Evolutionary conservation across 805 yeast genomes (phyloP), one percentile per base, ranked within the genome.

Genomic region (Candida stauntonica): DNA sequence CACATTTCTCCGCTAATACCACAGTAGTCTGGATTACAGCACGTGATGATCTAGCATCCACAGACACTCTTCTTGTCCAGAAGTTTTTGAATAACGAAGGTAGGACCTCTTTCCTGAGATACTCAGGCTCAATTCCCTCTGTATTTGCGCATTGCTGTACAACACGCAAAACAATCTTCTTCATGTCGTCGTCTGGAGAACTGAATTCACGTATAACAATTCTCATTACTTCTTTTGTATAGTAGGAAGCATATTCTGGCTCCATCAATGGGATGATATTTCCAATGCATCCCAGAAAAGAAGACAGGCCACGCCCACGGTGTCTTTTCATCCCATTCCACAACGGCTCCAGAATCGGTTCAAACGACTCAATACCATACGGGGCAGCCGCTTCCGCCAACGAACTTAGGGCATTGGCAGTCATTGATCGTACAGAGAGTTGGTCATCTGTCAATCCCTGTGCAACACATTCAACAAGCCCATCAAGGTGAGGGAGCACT

Each of bases 121-220:
- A 77, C 18, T 60, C 60, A 5, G 69, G 61, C 11, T 79, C 70
- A 12, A 86, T 68, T 11, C 77, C 76, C 11, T 74, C 79, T 1
- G 84, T 67, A 1, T 74, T 60, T 12, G 86, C 77, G 49, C 93
- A 76, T 43, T 74, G 79, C 38, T 73, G 80, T 21, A 89, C 63
- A 7, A 86, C 85, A 21, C 70, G 64, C 42, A 93, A 59, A 3
- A 89, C 82, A 0, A 88, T 73, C 42, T 73, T 73, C 51, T 77
- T 78, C 91, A 89, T 84, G 34, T 88, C 96, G 44, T 85, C 95
- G 54, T 87, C 96, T 0, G 93, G 88, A 1, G 94, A 76, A 26
- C 66, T 59, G 50, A 87, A 85, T 59, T 89, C 95, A 38, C 93
- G 66, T 3, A 76, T 52, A 5, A 88, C 64, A 19, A 87, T 71